Evolutionary conservation across 768 basidiomycete species (phyloP), one percentile per base, ranked within the genome.

Genomic region (Macrolepiota albuminosa): DNA sequence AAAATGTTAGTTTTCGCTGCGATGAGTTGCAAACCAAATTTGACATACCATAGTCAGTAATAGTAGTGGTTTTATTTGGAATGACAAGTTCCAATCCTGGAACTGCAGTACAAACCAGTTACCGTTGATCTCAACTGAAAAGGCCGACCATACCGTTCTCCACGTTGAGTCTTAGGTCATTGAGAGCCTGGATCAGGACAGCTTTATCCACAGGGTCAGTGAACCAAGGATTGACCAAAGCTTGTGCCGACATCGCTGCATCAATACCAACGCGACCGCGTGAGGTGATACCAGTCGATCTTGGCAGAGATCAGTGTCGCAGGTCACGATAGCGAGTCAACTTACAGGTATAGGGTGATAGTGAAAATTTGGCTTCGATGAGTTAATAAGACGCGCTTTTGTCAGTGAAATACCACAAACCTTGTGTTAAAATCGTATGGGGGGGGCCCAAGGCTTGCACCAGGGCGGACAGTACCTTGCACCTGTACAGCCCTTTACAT

Each of bases 391-490:
- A 24, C 6, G n/a, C 16, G 33, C 33, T 40, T 21, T 40, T 10
- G 37, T 55, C 11, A 7, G 14, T 14, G 2, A 31, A 55, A 52
- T 7, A 10, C 36, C 9, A 51, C 64, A 34, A 29, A 72, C 73
- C 72, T 79, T 33, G 72, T 71, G 62, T 86, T 85, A 68, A 79
- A 87, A 3, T 84, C 74, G 63, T 78, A 75, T 6, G 65, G 63
- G 2, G 83, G 83, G 42, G 74, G 76, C 51, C 82, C 72, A 6
- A 77, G 81, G 4, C 80, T 80, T 11, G 82, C 83, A 49, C 85
- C 85, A 13, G 85, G 84, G 21, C 84, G 81, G 39, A 79, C 84
- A 13, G 84, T 86, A 39, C 85, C 85, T 79, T 87, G 85, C 46
- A 82, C 64, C 84, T 84, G 61, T 11, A 16, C 45, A 47, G 1